Evolutionary conservation across 805 yeast species (phyloP).

Genomic region (Candida germanica): DNA sequence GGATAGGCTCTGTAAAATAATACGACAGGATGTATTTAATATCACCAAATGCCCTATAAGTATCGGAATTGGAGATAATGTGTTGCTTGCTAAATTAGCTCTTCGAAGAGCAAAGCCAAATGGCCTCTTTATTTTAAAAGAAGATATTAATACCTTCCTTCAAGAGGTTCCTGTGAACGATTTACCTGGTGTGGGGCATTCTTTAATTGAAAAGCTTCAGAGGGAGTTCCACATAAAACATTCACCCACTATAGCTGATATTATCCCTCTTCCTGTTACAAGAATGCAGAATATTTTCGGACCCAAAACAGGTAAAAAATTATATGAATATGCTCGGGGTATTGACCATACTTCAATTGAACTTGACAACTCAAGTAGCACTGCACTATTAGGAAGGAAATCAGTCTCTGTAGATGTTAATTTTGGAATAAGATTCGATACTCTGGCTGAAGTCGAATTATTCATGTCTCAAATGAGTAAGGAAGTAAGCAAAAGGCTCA

Average conservation of each 20-base stretch:
- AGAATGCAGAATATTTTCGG: constrained; percentile 57
- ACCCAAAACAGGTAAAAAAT: constrained; percentile 61
- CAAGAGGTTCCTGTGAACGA: constrained; percentile 31
- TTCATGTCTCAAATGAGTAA: constrained; percentile 57
- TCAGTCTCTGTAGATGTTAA: constrained; percentile 85
- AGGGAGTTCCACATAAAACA: constrained; percentile 19
- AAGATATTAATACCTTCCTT: constrained; percentile 29
- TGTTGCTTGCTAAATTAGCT: constrained; percentile 74
- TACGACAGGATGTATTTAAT: constrained; percentile 40
- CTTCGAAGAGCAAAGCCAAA: constrained; percentile 76
- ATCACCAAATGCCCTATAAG: constrained; percentile 67
- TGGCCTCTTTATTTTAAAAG: constrained; percentile 48
- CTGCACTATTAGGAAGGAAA: constrained; percentile 51
- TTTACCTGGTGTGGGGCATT: constrained; percentile 64
- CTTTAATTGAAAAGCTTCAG: constrained; percentile 46
- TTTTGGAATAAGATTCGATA: constrained; percentile 81
- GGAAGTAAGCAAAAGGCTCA: constrained; percentile 58
- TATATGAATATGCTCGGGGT: constrained; percentile 63
- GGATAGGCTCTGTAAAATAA: constrained; percentile 22
- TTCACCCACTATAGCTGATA: constrained; percentile 34
- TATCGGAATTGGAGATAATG: constrained; percentile 73
- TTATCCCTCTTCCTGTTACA: constrained; percentile 30
- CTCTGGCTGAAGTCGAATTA: constrained; percentile 55
- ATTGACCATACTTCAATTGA: constrained; percentile 60
- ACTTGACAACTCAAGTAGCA: constrained; percentile 44